phyloP scores from a whole-genome alignment of 2,329 filamentous ascomycete genomes.

The Phaeosphaeriaceae sp. region DNA sequence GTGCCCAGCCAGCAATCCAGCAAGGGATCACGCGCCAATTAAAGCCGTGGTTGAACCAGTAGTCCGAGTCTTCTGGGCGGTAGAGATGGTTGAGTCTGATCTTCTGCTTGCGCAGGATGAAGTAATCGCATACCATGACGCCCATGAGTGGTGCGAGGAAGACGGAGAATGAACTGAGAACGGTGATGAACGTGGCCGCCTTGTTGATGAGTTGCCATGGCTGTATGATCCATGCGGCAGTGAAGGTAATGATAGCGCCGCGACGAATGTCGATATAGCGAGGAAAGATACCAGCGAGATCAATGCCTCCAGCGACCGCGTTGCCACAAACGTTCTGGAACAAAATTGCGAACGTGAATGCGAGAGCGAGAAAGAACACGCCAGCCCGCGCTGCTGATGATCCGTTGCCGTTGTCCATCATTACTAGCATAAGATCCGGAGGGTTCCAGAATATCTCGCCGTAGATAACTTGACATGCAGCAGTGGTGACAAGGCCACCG shows the following conservation, averaged over 20 bases:
- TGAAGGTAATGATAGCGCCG: constrained; percentile 58
- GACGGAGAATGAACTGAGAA: constrained; percentile 55
- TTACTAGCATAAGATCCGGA: neutral
- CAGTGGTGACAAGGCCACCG: constrained; percentile 49
- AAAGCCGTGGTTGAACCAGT: constrained; percentile 54
- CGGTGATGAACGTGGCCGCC: constrained; percentile 57
- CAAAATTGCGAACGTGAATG: constrained; percentile 56
- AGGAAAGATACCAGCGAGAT: constrained; percentile 62
- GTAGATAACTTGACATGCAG: constrained; percentile 38
- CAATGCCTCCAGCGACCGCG: constrained; percentile 62
- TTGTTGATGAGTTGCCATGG: constrained; percentile 62
- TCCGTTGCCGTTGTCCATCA: constrained; percentile 24
- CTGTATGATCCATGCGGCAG: constrained; percentile 56
- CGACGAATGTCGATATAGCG: constrained; percentile 65
- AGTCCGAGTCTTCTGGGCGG: constrained; percentile 47
- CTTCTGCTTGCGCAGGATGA: constrained; percentile 49
- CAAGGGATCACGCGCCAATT: constrained; percentile 52
- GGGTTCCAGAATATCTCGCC: constrained; percentile 1
- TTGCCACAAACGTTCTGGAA: constrained; percentile 57
- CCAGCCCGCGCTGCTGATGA: constrained; percentile 49
- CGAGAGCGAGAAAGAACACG: constrained; percentile 58
- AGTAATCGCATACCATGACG: constrained; percentile 57
- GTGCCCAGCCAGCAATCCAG: constrained; percentile 46
- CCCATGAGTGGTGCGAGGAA: constrained; percentile 59
- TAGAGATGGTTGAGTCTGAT: constrained; percentile 57